Conservation (phyloP, 345 rosid species). For the Eucalyptus marginata region DNA sequence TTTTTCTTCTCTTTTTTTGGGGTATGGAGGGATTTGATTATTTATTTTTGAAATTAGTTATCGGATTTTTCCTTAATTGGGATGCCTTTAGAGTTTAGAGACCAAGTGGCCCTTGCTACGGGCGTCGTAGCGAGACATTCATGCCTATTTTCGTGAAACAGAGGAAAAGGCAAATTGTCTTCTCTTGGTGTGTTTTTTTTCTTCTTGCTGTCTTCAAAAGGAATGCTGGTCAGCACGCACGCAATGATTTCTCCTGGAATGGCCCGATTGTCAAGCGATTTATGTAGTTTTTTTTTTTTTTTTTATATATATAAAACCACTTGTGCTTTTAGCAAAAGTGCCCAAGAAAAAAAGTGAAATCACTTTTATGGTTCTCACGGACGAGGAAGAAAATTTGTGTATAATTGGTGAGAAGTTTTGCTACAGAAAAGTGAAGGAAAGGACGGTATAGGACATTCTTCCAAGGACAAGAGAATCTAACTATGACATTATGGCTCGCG, state of each 20-base stretch:
- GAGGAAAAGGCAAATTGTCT: not conserved
- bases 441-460: not conserved
- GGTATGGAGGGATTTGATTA: not conserved
- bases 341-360: not conserved
- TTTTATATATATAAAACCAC: not conserved
- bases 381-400: not conserved
- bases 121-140: not conserved
- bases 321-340: not conserved
- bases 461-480: not conserved
- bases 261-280: not conserved
- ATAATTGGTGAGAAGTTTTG: not conserved
- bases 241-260: not conserved
- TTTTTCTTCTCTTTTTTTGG: not conserved
- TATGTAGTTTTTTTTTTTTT: not conserved
- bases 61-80: not conserved
- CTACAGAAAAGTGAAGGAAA: not conserved
- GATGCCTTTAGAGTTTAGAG: not conserved
- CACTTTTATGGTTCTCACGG: not conserved
- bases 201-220: not conserved
- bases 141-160: not conserved
- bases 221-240: not conserved
- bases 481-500: not conserved
- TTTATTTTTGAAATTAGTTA: not conserved
- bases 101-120: not conserved
- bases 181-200: not conserved